A percentile compares a stretch with the other conserved stretches of the same genome.
These are phyloP conservation scores for Aaosphaeria arxii DNA, from an alignment of 2,329 filamentous ascomycete genomes.

Conservation along the genomic window DNA sequence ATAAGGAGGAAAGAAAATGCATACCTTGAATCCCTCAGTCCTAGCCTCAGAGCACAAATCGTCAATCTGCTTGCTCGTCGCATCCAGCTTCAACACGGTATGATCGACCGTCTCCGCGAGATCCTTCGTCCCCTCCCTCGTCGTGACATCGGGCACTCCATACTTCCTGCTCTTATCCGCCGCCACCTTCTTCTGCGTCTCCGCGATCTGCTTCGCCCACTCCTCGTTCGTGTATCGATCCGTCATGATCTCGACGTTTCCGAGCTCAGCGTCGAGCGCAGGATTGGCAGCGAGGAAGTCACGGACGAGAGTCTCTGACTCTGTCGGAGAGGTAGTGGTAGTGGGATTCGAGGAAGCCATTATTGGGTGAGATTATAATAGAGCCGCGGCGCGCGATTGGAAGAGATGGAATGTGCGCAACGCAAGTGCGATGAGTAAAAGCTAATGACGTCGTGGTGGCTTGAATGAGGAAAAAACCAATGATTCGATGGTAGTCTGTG, in stretches of 20 bases:
- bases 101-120: conserved; percentile 45
- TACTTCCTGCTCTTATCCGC: conserved; percentile 20
- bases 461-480: too few species aligned
- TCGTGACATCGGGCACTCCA: conserved; percentile 17
- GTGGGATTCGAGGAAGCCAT: not conserved
- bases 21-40: conserved; percentile 44
- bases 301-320: conserved; percentile 31
- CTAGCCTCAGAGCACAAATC: conserved; percentile 55
- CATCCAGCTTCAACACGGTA: conserved; percentile 50
- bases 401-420: not conserved
- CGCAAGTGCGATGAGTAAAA: too few species aligned
- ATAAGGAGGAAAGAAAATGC: conserved; percentile 3
- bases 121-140: conserved; percentile 16
- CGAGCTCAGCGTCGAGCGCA: conserved; percentile 22
- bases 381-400: not conserved
- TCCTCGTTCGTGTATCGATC: conserved; percentile 45
- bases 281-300: conserved; percentile 33
- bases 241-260: conserved; percentile 34
- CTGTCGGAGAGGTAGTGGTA: conserved; percentile 13
- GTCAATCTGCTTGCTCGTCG: conserved; percentile 50
- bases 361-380: conserved; percentile 1
- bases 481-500: too few species aligned
- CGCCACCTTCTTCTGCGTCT: conserved; percentile 29
- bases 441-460: too few species aligned
- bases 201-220: conserved; percentile 42